These are phyloP conservation scores for Boletellus sp. DNA, from an alignment of 768 basidiomycete genomes.

Conservation along the genomic window DNA sequence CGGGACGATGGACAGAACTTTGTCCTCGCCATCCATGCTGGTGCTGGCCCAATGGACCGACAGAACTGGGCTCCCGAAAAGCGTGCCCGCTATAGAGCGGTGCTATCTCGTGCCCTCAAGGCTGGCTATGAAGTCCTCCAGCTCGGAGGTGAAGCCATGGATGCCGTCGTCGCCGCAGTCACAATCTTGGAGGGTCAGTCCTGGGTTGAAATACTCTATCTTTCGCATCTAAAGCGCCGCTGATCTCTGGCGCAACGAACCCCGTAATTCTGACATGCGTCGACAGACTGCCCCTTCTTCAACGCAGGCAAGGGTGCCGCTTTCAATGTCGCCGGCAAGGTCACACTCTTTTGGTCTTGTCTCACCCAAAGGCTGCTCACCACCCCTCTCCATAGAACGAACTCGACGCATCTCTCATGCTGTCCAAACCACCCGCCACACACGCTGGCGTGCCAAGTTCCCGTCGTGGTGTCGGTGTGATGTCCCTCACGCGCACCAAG, in stretches of 20 bases:
- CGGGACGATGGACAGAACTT: constrained; percentile 14
- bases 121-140: constrained; percentile 63
- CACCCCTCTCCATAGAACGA: constrained; percentile 54
- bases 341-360: constrained; percentile 18
- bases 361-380: neutral
- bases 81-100: constrained; percentile 53
- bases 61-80: constrained; percentile 57
- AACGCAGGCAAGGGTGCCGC: constrained; percentile 80
- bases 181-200: constrained; percentile 65
- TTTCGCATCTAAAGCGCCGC: no score
- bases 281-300: constrained; percentile 71
- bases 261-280: neutral
- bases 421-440: constrained; percentile 69
- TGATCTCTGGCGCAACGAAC: neutral
- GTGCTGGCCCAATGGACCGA: constrained; percentile 67
- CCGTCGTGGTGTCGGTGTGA: constrained; percentile 60
- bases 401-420: constrained; percentile 77
- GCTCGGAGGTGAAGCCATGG: constrained; percentile 76
- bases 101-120: constrained; percentile 49
- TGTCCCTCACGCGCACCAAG: constrained; percentile 60
- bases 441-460: constrained; percentile 55
- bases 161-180: constrained; percentile 76
- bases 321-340: constrained; percentile 78
- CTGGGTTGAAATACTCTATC: no score
- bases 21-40: constrained; percentile 74